phyloP scores from a whole-genome alignment of 75 land plant genomes.

The Isoetes taiwanensis region DNA sequence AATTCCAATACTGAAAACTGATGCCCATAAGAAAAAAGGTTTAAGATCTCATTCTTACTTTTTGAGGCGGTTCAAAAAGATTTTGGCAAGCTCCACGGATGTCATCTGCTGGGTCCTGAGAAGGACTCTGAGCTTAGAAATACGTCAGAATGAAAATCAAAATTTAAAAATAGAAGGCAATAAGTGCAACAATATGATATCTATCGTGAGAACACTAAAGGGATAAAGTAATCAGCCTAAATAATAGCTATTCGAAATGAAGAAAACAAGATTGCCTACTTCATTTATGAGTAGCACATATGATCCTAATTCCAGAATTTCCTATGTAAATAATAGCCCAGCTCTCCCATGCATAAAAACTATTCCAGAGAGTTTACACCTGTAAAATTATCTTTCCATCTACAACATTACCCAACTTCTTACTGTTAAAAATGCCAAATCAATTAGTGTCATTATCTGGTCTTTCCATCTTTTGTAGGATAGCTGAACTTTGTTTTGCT shows the following conservation, averaged over 20 bases:
- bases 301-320: too few species aligned
- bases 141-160: slow-evolving; percentile 11
- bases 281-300: background rate
- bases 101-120: slow-evolving; percentile 47
- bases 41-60: slow-evolving; percentile 19
- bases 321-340: too few species aligned
- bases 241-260: background rate
- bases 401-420: background rate
- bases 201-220: too few species aligned
- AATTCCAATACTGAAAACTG: background rate
- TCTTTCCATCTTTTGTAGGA: slow-evolving; percentile 31
- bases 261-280: background rate
- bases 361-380: too few species aligned
- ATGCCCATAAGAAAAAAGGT: background rate
- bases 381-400: background rate
- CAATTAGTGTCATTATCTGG: slow-evolving; percentile 53
- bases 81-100: slow-evolving; percentile 46
- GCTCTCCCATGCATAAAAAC: too few species aligned
- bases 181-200: background rate
- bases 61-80: slow-evolving; percentile 49
- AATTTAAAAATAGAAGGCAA: background rate
- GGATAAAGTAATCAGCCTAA: too few species aligned
- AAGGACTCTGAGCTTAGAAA: slow-evolving; percentile 46
- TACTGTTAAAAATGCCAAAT: slow-evolving; percentile 70
- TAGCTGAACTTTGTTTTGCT: slow-evolving; percentile 26